Conservation (phyloP, 2,329 filamentous ascomycete genomes). For the Xylariales sp. region DNA sequence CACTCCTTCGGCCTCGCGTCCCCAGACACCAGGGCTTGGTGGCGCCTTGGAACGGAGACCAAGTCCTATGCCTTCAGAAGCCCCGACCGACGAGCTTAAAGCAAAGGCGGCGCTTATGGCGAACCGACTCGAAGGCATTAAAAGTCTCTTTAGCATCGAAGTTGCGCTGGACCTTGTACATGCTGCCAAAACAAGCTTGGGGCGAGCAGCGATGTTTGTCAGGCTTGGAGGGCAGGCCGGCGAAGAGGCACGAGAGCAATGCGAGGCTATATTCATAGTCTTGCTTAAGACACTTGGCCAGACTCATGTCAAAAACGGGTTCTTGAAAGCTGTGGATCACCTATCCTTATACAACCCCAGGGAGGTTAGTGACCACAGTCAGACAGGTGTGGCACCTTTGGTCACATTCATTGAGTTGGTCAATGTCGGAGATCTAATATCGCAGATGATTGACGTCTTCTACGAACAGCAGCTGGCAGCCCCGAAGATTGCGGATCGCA, state of each 20-base stretch:
- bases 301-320: slow-evolving; percentile 85
- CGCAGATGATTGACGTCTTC: slow-evolving; percentile 98
- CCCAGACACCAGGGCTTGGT: slow-evolving; percentile 43
- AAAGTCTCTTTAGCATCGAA: slow-evolving; percentile 92
- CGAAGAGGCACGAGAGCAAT: slow-evolving; percentile 81
- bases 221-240: slow-evolving; percentile 74
- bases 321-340: slow-evolving; percentile 88
- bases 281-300: slow-evolving; percentile 80
- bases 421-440: slow-evolving; percentile 95
- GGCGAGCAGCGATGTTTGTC: slow-evolving; percentile 79
- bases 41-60: slow-evolving; percentile 32
- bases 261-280: slow-evolving; percentile 80
- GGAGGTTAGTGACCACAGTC: slow-evolving; percentile 67
- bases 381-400: slow-evolving; percentile 77
- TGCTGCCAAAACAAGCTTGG: slow-evolving; percentile 79
- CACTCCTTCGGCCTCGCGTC: slow-evolving; percentile 39
- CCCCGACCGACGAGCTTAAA: slow-evolving; percentile 84
- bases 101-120: slow-evolving; percentile 99
- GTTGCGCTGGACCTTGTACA: slow-evolving; percentile 88
- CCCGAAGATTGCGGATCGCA: slow-evolving; percentile 78
- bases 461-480: slow-evolving; percentile 90
- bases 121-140: slow-evolving; percentile 87
- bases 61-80: slow-evolving; percentile 53
- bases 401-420: slow-evolving; percentile 96
- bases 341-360: slow-evolving; percentile 88